These are phyloP conservation scores for Plasmodium coatneyi DNA, from an alignment of 169 alveolate genomes.

Conservation along the genomic window DNA sequence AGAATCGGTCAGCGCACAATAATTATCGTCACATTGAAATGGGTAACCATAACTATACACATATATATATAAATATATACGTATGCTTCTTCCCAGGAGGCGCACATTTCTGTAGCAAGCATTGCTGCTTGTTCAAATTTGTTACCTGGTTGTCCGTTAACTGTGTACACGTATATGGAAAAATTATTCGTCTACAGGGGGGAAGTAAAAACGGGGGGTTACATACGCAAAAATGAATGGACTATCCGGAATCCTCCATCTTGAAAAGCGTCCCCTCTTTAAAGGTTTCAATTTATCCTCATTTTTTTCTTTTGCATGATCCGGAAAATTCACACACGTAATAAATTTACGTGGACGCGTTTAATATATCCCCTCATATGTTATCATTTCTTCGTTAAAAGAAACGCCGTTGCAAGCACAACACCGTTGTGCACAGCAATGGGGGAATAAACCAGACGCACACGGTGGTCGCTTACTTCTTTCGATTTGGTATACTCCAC, in stretches of 20 bases:
- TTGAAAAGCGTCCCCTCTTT: neutral
- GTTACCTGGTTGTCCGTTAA: conserved; percentile 20
- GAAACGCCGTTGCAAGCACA: neutral
- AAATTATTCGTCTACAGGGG: conserved; percentile 23
- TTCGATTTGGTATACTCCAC: conserved; percentile 14
- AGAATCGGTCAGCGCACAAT: neutral
- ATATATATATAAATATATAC: neutral
- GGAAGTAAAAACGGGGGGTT: neutral
- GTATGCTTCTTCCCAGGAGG: neutral
- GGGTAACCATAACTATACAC: neutral
- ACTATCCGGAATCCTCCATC: neutral
- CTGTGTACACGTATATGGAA: conserved; percentile 63
- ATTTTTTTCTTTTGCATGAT: neutral
- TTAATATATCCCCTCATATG: neutral
- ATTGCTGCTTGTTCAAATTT: neutral
- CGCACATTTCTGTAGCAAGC: neutral
- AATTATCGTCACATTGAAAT: neutral
- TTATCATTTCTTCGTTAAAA: conserved; percentile 1
- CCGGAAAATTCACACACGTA: neutral
- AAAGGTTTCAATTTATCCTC: neutral
- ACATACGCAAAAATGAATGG: neutral
- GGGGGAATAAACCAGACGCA: neutral
- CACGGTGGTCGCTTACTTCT: conserved; percentile 4
- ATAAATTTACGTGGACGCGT: neutral
- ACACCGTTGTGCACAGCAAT: neutral